Conservation (phyloP, 768 basidiomycete genomes). For the Calocybe cyanea region DNA sequence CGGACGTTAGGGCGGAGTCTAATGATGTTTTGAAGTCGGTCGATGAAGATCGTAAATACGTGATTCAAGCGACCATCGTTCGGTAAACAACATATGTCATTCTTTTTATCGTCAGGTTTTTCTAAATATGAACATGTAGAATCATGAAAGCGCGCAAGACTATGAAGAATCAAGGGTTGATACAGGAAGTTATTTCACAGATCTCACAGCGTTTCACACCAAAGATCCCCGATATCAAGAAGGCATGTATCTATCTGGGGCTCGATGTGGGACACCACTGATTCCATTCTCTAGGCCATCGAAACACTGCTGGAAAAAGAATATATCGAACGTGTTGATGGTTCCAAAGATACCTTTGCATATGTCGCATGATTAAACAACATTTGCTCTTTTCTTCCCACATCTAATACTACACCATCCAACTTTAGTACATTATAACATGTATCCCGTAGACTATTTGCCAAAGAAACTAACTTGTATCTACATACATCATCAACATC, state of each 20-base stretch:
- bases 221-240: constrained; percentile 96
- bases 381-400: background rate
- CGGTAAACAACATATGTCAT: constrained; percentile 38
- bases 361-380: constrained; percentile 72
- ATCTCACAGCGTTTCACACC: constrained; percentile 88
- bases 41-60: constrained; percentile 96
- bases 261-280: background rate
- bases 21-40: constrained; percentile 92
- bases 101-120: background rate
- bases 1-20: constrained; percentile 91
- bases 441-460: constrained; percentile 7
- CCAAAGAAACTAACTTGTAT: background rate
- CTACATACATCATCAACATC: no score
- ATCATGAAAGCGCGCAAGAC: constrained; percentile 97
- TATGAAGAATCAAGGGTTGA: constrained; percentile 90
- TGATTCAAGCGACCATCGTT: constrained; percentile 94
- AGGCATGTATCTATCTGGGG: constrained; percentile 42
- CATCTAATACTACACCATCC: background rate
- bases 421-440: constrained; percentile 8
- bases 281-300: constrained; percentile 57
- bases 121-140: constrained; percentile 32
- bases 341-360: constrained; percentile 83
- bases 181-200: constrained; percentile 88
- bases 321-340: constrained; percentile 96
- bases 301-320: constrained; percentile 95